Conservation (phyloP, 2,329 filamentous ascomycete genomes). For the Pyricularia sp. region DNA sequence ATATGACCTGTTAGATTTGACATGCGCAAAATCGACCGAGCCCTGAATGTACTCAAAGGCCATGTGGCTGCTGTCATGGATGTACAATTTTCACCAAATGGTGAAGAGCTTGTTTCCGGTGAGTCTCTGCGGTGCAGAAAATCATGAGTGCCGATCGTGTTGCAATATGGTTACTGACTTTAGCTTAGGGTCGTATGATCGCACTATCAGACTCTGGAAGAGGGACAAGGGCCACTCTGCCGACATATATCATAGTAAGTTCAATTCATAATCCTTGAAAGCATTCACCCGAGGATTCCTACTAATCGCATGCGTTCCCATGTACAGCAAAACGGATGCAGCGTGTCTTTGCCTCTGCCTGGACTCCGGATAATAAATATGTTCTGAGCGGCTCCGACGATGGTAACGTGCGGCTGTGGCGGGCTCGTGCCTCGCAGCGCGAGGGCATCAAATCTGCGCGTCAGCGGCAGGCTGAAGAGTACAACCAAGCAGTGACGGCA, state of each 20-base stretch:
- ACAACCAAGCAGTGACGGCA: conserved; percentile 72
- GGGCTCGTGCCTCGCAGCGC: conserved; percentile 69
- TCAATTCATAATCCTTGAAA: not conserved
- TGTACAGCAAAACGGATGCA: conserved; percentile 72
- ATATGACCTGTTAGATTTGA: conserved; percentile 45
- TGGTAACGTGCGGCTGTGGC: conserved; percentile 78
- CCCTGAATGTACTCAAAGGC: conserved; percentile 79
- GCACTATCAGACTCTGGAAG: conserved; percentile 77
- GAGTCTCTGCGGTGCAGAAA: conserved; percentile 11
- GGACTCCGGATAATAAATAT: conserved; percentile 76
- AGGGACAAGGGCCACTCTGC: conserved; percentile 69
- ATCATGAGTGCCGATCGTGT: not conserved
- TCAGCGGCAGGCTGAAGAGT: conserved; percentile 71
- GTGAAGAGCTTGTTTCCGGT: conserved; percentile 81
- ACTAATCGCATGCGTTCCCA: conserved; percentile 61
- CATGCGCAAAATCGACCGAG: conserved; percentile 78
- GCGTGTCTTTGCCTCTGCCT: conserved; percentile 46
- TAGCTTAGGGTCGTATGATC: conserved; percentile 46
- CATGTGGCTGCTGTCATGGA: conserved; percentile 91
- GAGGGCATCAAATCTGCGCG: conserved; percentile 75
- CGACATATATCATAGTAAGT: conserved; percentile 72
- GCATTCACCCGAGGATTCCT: not conserved
- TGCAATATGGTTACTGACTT: not conserved
- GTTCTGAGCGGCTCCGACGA: conserved; percentile 86
- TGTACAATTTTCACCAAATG: conserved; percentile 87